Evolutionary conservation across 2,329 filamentous ascomycete genomes (phyloP), one percentile per base, ranked within the genome.

Genomic region (Penicillium sp.): DNA sequence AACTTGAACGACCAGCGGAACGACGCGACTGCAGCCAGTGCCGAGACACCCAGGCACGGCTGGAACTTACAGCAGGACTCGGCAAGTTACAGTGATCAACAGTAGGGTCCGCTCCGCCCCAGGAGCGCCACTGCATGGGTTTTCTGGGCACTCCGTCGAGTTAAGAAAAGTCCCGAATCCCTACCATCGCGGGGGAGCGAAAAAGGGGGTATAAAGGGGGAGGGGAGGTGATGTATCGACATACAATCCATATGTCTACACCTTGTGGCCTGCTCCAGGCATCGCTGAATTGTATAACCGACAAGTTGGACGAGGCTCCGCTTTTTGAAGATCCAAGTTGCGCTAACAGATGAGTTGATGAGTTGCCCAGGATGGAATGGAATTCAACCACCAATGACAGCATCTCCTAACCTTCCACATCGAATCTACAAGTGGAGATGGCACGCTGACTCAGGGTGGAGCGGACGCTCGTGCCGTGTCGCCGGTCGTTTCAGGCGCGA

Each of bases 401-500:
- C 2, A 26, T 36, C 29, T 36, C 29, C 7, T 36, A 36, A 50
- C 37, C 37, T 42, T 50, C 48, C 37, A 42, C 37, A 50, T 29
- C 46, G 34, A 49, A 29, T 49, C 34, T 21, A 24, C 16, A 10
- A 29, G 34, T 37, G 46, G 34, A 23, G 9, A 13, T 23, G 24
- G 24, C 16, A n/a, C 28, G 46, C 51, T 57, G 56, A 58, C 42
- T 61, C 52, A 55, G 51, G 51, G 59, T 64, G 61, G 64, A 60
- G 50, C 52, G 54, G 55, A 58, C 56, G 60, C 57, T 54, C 62
- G 63, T 59, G 62, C 60, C 61, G 61, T 59, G 56, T 63, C 53
- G 48, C 47, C 43, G 58, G 59, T 59, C 55, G 67, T 68, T 69
- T 68, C 67, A 70, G 63, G 60, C 58, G 60, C 47, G 54, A 65